phyloP scores from a whole-genome alignment of 441 rosid species.

The Bocquillonia castaneifolia region DNA sequence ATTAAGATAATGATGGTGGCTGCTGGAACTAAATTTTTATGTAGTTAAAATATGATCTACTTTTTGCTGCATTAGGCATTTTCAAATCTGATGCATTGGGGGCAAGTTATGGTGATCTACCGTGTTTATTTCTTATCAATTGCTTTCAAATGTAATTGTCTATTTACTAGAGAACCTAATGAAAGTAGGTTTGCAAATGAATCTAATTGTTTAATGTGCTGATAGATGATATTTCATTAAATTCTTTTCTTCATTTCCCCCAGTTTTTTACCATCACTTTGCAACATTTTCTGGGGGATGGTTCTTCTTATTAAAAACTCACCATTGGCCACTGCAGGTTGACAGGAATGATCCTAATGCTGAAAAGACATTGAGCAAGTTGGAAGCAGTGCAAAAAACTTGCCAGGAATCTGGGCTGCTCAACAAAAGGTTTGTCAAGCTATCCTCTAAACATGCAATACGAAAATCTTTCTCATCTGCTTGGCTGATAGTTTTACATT shows the following conservation, averaged over 20 bases:
- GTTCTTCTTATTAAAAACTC: neutral
- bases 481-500: constrained; percentile 9
- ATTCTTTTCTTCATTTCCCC: neutral
- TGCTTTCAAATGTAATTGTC: neutral
- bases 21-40: neutral
- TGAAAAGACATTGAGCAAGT: constrained; percentile 45
- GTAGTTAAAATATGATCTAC: neutral
- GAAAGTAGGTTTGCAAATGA: constrained; percentile 1
- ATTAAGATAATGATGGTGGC: neutral
- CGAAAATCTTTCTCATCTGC: neutral
- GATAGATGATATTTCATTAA: neutral
- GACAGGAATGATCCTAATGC: constrained; percentile 71
- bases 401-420: constrained; percentile 67
- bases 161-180: neutral
- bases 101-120: neutral
- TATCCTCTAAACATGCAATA: neutral
- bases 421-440: constrained; percentile 44
- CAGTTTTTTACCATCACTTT: neutral
- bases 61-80: neutral
- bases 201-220: neutral
- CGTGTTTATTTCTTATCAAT: neutral
- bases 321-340: constrained; percentile 38
- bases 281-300: neutral
- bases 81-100: neutral
- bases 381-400: constrained; percentile 61